Evolutionary conservation across 345 rosid genomes (phyloP).

Genomic region (Eucalyptus marginata): DNA sequence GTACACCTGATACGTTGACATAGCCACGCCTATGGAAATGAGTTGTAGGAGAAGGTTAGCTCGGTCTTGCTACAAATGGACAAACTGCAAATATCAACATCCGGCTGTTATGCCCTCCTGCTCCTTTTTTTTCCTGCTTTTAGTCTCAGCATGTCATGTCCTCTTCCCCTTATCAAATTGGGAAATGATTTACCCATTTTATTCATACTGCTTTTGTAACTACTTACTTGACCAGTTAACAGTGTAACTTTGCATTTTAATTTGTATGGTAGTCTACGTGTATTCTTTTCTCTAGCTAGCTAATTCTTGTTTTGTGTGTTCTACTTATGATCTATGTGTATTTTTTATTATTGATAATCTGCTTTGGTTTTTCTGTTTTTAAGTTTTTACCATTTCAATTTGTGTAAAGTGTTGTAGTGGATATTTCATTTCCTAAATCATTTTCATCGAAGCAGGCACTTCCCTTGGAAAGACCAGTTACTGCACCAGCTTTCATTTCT

Average conservation of each 20-base stretch:
- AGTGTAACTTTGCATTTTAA: background rate
- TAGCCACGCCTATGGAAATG: background rate
- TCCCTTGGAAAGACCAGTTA: slow-evolving; percentile 62
- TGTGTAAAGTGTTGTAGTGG: background rate
- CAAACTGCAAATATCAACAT: background rate
- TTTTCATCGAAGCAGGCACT: slow-evolving; percentile 33
- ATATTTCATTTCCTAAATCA: background rate
- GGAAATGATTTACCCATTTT: background rate
- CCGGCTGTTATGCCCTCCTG: background rate
- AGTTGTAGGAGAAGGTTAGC: background rate
- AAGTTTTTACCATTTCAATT: background rate
- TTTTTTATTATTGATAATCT: background rate
- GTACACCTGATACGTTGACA: background rate
- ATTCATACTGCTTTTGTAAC: background rate
- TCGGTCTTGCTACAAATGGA: background rate
- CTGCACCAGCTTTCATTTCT: slow-evolving; percentile 55
- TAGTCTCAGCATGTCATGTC: background rate
- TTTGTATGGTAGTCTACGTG: background rate
- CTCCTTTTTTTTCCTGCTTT: background rate
- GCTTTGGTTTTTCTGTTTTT: background rate
- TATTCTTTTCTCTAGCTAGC: background rate
- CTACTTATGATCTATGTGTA: background rate
- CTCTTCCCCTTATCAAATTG: background rate
- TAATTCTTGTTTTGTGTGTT: background rate
- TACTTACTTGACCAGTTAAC: background rate